Percentiles rank a stretch among this genome's conserved stretches.
Evolutionary conservation across 768 basidiomycete genomes (phyloP).

Genomic region (Podaxis mareebaensis): DNA sequence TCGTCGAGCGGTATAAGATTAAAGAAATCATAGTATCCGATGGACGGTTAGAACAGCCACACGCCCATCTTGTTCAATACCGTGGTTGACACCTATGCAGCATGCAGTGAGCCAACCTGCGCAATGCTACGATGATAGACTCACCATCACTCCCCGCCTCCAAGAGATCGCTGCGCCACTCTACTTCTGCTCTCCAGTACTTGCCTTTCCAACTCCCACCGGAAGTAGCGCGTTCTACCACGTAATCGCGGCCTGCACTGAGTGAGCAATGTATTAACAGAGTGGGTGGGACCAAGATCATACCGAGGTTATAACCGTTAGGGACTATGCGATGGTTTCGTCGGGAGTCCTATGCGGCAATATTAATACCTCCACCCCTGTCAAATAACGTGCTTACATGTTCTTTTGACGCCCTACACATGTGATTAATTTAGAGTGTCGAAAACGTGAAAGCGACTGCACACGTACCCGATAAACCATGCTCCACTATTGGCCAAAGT

Average conservation of each 20-base stretch:
- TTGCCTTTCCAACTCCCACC: neutral
- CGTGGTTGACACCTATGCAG: neutral
- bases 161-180: neutral
- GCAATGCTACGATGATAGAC: neutral
- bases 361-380: neutral
- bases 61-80: conserved; percentile 8
- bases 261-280: neutral
- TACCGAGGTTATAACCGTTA: conserved; percentile 73
- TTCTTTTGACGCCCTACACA: conserved; percentile 70
- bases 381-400: conserved; percentile 33
- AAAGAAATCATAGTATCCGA: neutral
- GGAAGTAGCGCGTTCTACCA: conserved; percentile 65
- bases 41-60: neutral
- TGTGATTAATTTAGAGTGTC: neutral
- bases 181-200: neutral
- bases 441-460: neutral
- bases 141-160: neutral
- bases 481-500: conserved; percentile 69
- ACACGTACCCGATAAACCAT: conserved; percentile 79
- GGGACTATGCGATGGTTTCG: conserved; percentile 73
- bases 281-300: neutral
- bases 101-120: neutral
- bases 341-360: conserved; percentile 44
- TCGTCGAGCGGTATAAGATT: too few species aligned
- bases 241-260: conserved; percentile 63